Conservation (phyloP, 768 basidiomycete species). For the Russula earlei region DNA sequence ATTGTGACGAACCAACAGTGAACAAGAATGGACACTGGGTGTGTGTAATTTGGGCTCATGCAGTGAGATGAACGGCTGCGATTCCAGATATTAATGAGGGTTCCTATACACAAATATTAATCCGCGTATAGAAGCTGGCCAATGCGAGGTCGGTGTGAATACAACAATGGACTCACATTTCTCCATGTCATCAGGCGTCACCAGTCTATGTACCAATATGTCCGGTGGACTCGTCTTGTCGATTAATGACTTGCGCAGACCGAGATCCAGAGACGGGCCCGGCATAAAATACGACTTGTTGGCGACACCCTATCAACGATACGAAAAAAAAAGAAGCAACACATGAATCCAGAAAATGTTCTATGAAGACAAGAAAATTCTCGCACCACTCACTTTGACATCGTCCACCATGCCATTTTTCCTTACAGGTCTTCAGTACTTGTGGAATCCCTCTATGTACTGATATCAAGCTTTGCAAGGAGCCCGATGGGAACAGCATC, state of each 20-base stretch:
- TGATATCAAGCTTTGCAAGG: constrained; percentile 62
- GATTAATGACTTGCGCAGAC: constrained; percentile 58
- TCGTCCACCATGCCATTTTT: constrained; percentile 25
- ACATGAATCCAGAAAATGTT: constrained; percentile 13
- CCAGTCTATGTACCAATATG: constrained; percentile 71
- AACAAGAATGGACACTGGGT: constrained; percentile 83
- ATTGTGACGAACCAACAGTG: constrained; percentile 62
- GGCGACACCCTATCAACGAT: constrained; percentile 53
- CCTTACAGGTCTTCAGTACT: constrained; percentile 8
- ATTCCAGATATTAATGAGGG: constrained; percentile 40
- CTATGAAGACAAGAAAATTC: constrained; percentile 13
- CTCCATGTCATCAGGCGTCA: constrained; percentile 71
- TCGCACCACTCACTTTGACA: constrained; percentile 21
- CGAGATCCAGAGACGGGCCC: constrained; percentile 66
- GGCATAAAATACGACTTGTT: constrained; percentile 76
- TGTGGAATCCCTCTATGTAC: constrained; percentile 38
- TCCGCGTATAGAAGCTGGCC: constrained; percentile 54
- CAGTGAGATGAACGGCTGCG: constrained; percentile 63
- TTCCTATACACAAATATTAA: constrained; percentile 41
- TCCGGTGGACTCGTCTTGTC: constrained; percentile 75
- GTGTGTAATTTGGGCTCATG: constrained; percentile 81
- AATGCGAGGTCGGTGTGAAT: neutral
- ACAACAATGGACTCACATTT: constrained; percentile 47
- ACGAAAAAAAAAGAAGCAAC: too few species aligned
- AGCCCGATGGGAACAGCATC: constrained; percentile 66